Conservation (phyloP, 2,329 filamentous ascomycete genomes). For the Ceratocystis variospora region DNA sequence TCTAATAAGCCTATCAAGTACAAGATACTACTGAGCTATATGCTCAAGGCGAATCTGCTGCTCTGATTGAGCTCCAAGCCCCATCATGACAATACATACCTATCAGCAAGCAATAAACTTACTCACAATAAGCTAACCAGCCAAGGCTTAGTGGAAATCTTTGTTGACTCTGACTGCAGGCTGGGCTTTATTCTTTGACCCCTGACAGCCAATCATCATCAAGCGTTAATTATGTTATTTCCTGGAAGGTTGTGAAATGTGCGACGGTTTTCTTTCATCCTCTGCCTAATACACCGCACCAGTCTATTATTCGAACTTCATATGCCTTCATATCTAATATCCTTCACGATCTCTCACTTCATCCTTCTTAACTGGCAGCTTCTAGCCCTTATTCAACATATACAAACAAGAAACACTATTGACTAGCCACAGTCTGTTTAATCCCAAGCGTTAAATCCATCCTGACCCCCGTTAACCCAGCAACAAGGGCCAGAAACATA, state of each 20-base stretch:
- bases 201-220: background rate
- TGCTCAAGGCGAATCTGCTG: too few relatives aligned
- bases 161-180: too few relatives aligned
- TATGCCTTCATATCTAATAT: background rate
- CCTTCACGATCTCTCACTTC: background rate
- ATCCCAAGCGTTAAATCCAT: background rate
- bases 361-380: background rate
- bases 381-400: background rate
- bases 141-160: too few relatives aligned
- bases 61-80: too few relatives aligned
- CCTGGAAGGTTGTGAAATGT: background rate
- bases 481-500: background rate
- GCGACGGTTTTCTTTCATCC: background rate
- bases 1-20: too few relatives aligned
- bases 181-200: background rate
- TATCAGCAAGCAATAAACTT: too few relatives aligned
- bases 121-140: too few relatives aligned
- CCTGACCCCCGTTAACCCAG: conserved; percentile 4
- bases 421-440: background rate
- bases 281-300: background rate
- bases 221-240: background rate
- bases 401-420: too few relatives aligned
- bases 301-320: background rate
- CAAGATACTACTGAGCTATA: too few relatives aligned
- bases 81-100: too few relatives aligned